Evolutionary conservation across 129 eudicot genomes (phyloP).

Genomic region (Flaveria bidentis): DNA sequence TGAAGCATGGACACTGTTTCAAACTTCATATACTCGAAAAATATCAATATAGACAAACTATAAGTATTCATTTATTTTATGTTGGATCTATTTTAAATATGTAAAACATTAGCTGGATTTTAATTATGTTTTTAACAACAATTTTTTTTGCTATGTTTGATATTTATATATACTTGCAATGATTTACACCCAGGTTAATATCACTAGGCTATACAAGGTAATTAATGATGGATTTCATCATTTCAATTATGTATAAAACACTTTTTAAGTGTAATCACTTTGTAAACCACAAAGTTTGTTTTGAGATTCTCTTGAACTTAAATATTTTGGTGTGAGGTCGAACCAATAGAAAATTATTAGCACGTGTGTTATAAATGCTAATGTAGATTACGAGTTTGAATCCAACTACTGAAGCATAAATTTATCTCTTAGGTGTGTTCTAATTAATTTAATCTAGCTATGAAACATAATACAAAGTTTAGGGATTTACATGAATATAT

Average conservation of each 20-base stretch:
- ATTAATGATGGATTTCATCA: too few species aligned
- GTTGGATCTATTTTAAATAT: not conserved
- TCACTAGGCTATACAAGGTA: too few species aligned
- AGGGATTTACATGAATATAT: not conserved
- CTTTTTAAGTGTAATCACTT: not conserved
- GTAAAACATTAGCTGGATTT: not conserved
- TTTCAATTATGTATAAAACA: too few species aligned
- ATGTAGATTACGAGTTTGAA: not conserved
- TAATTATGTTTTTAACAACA: not conserved
- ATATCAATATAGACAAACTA: not conserved
- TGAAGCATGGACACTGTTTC: not conserved
- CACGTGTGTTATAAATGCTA: not conserved
- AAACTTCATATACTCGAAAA: not conserved
- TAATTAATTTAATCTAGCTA: not conserved
- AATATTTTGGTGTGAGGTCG: not conserved
- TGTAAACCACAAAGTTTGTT: not conserved
- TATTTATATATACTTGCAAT: too few species aligned
- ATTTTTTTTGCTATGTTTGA: too few species aligned
- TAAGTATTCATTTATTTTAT: not conserved
- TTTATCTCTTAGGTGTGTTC: not conserved
- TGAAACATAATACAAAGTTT: not conserved
- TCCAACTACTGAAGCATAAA: not conserved
- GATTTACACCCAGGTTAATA: too few species aligned
- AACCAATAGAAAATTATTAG: not conserved
- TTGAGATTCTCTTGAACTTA: not conserved